Evolutionary conservation across 2,329 filamentous ascomycete species (phyloP).

Genomic region (Cladosporium sp.): DNA sequence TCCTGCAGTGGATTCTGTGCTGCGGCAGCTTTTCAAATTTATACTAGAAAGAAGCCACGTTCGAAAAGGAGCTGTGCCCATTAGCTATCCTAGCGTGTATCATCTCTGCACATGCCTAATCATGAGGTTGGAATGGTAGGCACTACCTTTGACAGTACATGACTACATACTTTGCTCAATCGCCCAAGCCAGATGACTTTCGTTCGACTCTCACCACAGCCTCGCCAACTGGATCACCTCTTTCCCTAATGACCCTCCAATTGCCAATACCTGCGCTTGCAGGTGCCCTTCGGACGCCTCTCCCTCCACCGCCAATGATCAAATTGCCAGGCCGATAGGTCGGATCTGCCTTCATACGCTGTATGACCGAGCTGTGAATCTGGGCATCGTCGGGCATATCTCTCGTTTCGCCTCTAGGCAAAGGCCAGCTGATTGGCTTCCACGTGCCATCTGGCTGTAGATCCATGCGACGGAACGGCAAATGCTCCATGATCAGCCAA

Average conservation of each 20-base stretch:
- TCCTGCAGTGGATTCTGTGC: too few relatives aligned
- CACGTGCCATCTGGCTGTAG: slow-evolving; percentile 67
- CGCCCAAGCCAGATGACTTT: background rate
- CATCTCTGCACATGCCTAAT: too few relatives aligned
- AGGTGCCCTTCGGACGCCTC: slow-evolving; percentile 62
- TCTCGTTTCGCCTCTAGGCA: slow-evolving; percentile 71
- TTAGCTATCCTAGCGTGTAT: too few relatives aligned
- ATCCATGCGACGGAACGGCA: slow-evolving; percentile 79
- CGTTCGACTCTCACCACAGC: slow-evolving; percentile 49
- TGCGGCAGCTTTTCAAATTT: too few relatives aligned
- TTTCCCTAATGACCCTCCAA: slow-evolving; percentile 63
- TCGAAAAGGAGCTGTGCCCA: too few relatives aligned
- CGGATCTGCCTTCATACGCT: slow-evolving; percentile 23
- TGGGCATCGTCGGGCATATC: slow-evolving; percentile 68
- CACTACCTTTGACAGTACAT: too few relatives aligned
- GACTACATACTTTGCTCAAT: background rate
- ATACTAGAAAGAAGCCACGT: too few relatives aligned
- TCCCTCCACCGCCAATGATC: slow-evolving; percentile 73
- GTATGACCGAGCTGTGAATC: slow-evolving; percentile 71
- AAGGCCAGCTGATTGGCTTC: slow-evolving; percentile 75
- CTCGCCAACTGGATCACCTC: slow-evolving; percentile 66
- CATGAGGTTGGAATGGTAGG: too few relatives aligned
- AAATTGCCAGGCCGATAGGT: slow-evolving; percentile 52
- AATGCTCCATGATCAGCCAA: slow-evolving; percentile 64
- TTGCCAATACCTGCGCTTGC: slow-evolving; percentile 63